Percentiles rank a stretch among this genome's conserved stretches.
These are phyloP conservation scores for Dissophora ornata DNA, from an alignment of 192 early-diverging fungal species.

Conservation along the genomic window DNA sequence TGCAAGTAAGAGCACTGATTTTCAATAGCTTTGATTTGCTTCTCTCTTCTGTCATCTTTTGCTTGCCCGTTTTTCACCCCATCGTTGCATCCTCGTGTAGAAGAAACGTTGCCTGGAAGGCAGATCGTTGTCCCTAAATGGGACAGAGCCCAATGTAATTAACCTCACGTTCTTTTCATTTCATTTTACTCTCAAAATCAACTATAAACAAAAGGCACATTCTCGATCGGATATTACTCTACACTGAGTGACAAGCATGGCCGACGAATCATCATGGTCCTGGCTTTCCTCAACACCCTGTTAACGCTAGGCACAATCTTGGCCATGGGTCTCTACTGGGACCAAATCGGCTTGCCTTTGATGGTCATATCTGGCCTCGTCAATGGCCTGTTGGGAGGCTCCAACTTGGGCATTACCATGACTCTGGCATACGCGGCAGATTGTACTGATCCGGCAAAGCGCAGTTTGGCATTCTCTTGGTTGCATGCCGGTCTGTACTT, in stretches of 20 bases:
- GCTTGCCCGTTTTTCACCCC: too few species aligned
- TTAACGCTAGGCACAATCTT: slow-evolving; percentile 11
- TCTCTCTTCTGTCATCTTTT: too few species aligned
- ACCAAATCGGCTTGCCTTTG: slow-evolving; percentile 29
- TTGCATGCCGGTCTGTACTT: slow-evolving; percentile 34
- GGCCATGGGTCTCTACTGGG: slow-evolving; percentile 39
- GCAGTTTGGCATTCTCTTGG: slow-evolving; percentile 36
- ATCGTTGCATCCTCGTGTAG: neutral
- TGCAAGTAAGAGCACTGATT: slow-evolving; percentile 49
- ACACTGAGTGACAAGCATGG: slow-evolving; percentile 49
- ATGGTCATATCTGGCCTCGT: slow-evolving; percentile 31
- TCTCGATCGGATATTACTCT: slow-evolving; percentile 38
- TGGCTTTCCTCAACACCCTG: slow-evolving; percentile 22
- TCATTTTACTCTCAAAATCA: neutral
- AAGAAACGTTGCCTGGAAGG: neutral
- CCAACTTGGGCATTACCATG: slow-evolving; percentile 21
- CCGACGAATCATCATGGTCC: slow-evolving; percentile 21
- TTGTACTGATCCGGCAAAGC: slow-evolving; percentile 44
- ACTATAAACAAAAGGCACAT: too few species aligned
- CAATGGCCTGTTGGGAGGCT: slow-evolving; percentile 31
- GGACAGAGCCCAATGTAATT: neutral
- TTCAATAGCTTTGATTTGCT: too few species aligned
- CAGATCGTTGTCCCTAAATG: too few species aligned
- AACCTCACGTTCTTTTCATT: slow-evolving; percentile 2
- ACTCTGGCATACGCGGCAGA: slow-evolving; percentile 41